Evolutionary conservation across 768 basidiomycete species (phyloP), one percentile per base, ranked within the genome.

Genomic region (Auricularia sp.): DNA sequence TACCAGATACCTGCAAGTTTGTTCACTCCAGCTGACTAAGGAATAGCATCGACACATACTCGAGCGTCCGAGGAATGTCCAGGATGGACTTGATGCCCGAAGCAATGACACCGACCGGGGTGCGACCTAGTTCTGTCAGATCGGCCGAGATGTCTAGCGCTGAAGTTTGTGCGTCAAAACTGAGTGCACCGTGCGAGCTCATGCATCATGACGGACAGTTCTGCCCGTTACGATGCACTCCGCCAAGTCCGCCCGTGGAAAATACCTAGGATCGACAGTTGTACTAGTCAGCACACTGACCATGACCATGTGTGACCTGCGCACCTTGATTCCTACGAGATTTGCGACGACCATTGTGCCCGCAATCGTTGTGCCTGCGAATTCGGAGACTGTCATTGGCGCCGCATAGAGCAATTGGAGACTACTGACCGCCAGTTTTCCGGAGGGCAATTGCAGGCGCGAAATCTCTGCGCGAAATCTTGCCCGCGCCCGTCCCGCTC

Each of bases 131-230:
- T 73, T 98, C 94, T 8, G 88, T 87, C 16, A 99, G 79, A 73
- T 99, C 96, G 16, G 96, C 94, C 16, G 96, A 98, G 35, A 99
- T 79, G 71, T 99, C 96, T 85, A 98, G 85, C 18, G 92, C 93
- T 97, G 69, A 37, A 16, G 16, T 5, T 18, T 7, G 61, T 34
- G n/a, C 29, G 14, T 24, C 8, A 51, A 8, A n/a, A 63, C 44
- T 8, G 5, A 29, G 6, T 24, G 54, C 39, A 24, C 0, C 1
- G 45, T 54, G 18, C 33, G 7, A n/a, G 10, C 56, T 7, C 18
- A 54, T 39, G 71, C 77, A 29, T 29, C 24, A 29, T 3, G 29
- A 29, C 29, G 69, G 66, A 86, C 93, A 78, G 68, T 80, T 79
- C 79, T 89, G 84, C 39, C 85, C 90, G 8, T 86, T 86, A 1